These are phyloP conservation scores for Dictyostelium capitatum DNA, from an alignment of 78 protist genomes.

Conservation along the genomic window DNA sequence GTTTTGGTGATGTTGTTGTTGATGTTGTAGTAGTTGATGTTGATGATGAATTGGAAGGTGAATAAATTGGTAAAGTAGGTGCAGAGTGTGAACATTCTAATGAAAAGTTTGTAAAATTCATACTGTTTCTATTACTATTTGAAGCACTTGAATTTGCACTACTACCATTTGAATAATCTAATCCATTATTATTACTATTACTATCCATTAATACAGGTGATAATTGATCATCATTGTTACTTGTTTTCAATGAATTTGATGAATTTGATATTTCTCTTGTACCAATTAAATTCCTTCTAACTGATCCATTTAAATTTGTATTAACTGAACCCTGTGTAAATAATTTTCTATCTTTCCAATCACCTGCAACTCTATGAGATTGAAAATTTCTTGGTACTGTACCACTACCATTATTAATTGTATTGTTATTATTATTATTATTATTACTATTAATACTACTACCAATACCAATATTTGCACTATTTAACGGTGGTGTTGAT, in stretches of 20 bases:
- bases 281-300: slow-evolving; percentile 47
- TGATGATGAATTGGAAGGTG: slow-evolving; percentile 6
- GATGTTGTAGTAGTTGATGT: not conserved
- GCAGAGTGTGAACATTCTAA: not conserved
- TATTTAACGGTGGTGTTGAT: slow-evolving; percentile 22
- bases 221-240: not conserved
- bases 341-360: slow-evolving; percentile 62
- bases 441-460: slow-evolving; percentile 19
- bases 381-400: slow-evolving; percentile 33
- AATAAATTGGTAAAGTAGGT: not conserved
- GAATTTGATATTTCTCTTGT: slow-evolving; percentile 32
- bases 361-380: slow-evolving; percentile 52
- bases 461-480: not conserved
- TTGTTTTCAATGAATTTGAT: not conserved
- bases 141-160: slow-evolving; percentile 4
- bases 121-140: slow-evolving; percentile 1
- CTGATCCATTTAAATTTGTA: not conserved
- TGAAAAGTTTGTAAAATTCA: not conserved
- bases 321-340: slow-evolving; percentile 40
- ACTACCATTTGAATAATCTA: not conserved
- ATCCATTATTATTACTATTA: not conserved
- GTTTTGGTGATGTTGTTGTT: not conserved
- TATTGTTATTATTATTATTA: slow-evolving; percentile 1
- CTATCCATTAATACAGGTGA: not conserved
- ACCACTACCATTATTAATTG: not conserved